These are phyloP conservation scores for Penicillium parvum DNA, from an alignment of 495 filamentous ascomycete species.

Conservation along the genomic window DNA sequence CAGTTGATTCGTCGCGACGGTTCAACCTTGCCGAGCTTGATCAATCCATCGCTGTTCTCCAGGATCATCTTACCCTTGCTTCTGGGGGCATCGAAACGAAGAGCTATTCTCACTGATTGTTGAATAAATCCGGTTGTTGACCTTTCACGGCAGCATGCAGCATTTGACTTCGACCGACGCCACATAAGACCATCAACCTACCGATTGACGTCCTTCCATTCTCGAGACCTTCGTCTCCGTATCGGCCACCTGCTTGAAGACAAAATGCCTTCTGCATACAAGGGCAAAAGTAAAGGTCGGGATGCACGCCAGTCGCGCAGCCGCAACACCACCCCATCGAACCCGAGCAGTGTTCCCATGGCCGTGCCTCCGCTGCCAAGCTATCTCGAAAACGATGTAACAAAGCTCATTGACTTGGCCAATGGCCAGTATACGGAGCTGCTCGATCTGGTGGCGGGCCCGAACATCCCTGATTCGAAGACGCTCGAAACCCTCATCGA, in stretches of 20 bases:
- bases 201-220: background rate
- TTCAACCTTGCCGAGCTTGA: background rate
- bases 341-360: slow-evolving; percentile 44
- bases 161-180: slow-evolving; percentile 1
- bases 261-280: slow-evolving; percentile 48
- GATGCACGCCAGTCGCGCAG: slow-evolving; percentile 71
- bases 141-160: slow-evolving; percentile 12
- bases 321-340: slow-evolving; percentile 80
- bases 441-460: slow-evolving; percentile 60
- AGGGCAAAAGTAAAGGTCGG: slow-evolving; percentile 71
- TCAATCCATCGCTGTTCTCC: background rate
- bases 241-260: too few species aligned
- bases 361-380: slow-evolving; percentile 50
- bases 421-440: slow-evolving; percentile 66
- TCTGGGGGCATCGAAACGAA: too few species aligned
- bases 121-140: too few species aligned
- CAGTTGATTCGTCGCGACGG: background rate
- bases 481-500: slow-evolving; percentile 64
- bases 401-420: slow-evolving; percentile 55
- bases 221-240: background rate
- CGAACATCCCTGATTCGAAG: slow-evolving; percentile 69
- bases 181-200: slow-evolving; percentile 7
- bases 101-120: background rate
- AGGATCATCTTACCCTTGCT: background rate
- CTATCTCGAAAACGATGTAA: slow-evolving; percentile 58